Conservation (phyloP, 495 filamentous ascomycete genomes). For the Chaetomium fimeti region DNA sequence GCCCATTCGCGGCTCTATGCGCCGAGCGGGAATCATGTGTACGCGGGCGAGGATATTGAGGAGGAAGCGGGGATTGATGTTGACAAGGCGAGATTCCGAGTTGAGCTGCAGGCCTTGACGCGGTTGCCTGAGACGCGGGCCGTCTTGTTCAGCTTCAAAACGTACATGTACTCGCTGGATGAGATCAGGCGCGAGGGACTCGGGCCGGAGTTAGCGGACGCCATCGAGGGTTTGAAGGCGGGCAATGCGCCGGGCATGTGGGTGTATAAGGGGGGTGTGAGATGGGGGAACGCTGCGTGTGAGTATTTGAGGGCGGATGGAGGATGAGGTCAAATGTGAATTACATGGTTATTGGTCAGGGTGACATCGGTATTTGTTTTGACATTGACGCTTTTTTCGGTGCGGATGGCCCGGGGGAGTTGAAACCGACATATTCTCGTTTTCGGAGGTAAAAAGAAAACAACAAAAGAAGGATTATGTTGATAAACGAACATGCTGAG, state of each 20-base stretch:
- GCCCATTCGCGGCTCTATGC: constrained; percentile 57
- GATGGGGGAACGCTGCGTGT: constrained; percentile 65
- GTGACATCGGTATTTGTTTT: too few relatives aligned
- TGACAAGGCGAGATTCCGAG: constrained; percentile 56
- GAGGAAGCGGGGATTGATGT: constrained; percentile 53
- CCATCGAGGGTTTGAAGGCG: constrained; percentile 68
- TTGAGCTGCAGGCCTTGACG: constrained; percentile 76
- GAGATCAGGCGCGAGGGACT: constrained; percentile 69
- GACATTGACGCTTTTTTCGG: too few relatives aligned
- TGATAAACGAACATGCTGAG: too few relatives aligned
- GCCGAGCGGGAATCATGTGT: constrained; percentile 51
- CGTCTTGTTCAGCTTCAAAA: constrained; percentile 76
- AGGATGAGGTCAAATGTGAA: too few relatives aligned
- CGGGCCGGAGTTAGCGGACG: constrained; percentile 62
- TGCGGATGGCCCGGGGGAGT: too few relatives aligned
- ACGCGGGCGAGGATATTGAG: constrained; percentile 43
- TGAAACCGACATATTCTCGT: too few relatives aligned
- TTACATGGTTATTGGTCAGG: too few relatives aligned
- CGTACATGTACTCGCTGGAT: constrained; percentile 67
- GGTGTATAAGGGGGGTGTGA: constrained; percentile 64
- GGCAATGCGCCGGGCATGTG: constrained; percentile 68
- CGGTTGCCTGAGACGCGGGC: constrained; percentile 65
- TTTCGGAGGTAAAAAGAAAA: too few relatives aligned
- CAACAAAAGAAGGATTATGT: too few relatives aligned
- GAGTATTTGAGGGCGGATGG: constrained; percentile 50